A percentile compares a stretch with the other conserved stretches of the same genome.
These are phyloP conservation scores for Nymphaea thermarum DNA, from an alignment of 164 flowering plant species.

Conservation along the genomic window DNA sequence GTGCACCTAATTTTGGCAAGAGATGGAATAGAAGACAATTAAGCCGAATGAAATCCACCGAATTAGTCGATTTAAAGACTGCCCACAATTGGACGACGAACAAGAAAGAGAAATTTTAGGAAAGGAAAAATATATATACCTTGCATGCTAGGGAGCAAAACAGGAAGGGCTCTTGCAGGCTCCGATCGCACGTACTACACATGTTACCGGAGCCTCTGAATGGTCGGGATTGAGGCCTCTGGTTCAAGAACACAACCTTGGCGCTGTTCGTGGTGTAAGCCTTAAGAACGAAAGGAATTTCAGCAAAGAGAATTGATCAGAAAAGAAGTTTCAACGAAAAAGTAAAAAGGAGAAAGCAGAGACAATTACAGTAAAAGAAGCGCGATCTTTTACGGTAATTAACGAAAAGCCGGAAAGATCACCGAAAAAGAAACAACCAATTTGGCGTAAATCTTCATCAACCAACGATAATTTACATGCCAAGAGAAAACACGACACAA, in stretches of 20 bases:
- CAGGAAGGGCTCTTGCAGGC: slow-evolving; percentile 67
- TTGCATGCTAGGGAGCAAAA: slow-evolving; percentile 96
- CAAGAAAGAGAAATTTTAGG: not conserved
- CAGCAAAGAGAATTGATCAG: not conserved
- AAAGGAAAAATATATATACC: slow-evolving; percentile 22
- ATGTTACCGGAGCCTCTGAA: slow-evolving; percentile 48
- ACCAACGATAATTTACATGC: not conserved
- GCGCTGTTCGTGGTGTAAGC: slow-evolving; percentile 56
- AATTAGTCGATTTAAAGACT: not conserved
- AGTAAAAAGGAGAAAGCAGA: not conserved
- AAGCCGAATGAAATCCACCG: not conserved
- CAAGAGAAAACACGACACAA: too few relatives aligned
- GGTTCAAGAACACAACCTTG: slow-evolving; percentile 59
- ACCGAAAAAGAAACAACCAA: not conserved
- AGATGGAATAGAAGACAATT: not conserved
- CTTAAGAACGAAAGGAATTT: slow-evolving; percentile 15
- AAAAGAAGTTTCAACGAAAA: not conserved
- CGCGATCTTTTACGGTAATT: too few relatives aligned
- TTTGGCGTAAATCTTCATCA: not conserved
- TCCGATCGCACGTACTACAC: slow-evolving; percentile 75
- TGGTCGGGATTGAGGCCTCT: slow-evolving; percentile 49
- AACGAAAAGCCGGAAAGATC: too few relatives aligned
- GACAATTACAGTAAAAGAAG: not conserved
- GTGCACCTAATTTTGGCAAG: not conserved
- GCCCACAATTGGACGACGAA: not conserved